A percentile compares a stretch with the other conserved stretches of the same genome.
These are phyloP conservation scores for Kalmusia sp. DNA, from an alignment of 2,329 filamentous ascomycete species.

Conservation along the genomic window DNA sequence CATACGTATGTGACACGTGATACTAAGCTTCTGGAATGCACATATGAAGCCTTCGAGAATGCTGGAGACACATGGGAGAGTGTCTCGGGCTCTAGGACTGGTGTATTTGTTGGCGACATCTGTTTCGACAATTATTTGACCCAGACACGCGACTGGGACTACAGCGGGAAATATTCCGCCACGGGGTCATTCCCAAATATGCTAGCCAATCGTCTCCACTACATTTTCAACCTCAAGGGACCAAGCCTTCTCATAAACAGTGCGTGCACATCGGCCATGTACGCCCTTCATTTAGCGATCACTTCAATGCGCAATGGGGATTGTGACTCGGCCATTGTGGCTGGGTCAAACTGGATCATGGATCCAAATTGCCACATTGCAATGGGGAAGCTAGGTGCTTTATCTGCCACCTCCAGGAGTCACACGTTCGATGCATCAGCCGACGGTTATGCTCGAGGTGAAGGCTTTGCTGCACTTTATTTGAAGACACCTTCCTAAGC, in stretches of 20 bases:
- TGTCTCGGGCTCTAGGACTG: background rate
- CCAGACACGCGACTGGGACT: background rate
- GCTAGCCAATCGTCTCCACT: background rate
- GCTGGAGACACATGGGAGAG: background rate
- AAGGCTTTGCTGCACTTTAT: background rate
- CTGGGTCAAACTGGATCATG: constrained; percentile 32
- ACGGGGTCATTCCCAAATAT: background rate
- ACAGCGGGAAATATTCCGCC: background rate
- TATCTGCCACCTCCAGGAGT: background rate
- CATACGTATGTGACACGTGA: too few relatives aligned
- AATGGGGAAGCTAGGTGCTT: background rate
- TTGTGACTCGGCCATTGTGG: constrained; percentile 40
- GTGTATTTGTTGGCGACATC: background rate
- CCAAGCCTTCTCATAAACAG: constrained; percentile 20
- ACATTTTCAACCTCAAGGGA: constrained; percentile 20
- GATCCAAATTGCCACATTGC: background rate
- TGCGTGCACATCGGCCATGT: constrained; percentile 17
- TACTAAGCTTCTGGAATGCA: background rate
- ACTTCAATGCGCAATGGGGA: constrained; percentile 30
- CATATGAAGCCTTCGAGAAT: background rate
- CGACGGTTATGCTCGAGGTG: background rate
- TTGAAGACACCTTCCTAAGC: background rate
- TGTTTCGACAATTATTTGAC: background rate
- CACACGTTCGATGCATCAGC: background rate
- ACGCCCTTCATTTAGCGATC: constrained; percentile 16